Evolutionary conservation across 306 rosid genomes (phyloP), one percentile per base, ranked within the genome.

Genomic region (Rosa persica): DNA sequence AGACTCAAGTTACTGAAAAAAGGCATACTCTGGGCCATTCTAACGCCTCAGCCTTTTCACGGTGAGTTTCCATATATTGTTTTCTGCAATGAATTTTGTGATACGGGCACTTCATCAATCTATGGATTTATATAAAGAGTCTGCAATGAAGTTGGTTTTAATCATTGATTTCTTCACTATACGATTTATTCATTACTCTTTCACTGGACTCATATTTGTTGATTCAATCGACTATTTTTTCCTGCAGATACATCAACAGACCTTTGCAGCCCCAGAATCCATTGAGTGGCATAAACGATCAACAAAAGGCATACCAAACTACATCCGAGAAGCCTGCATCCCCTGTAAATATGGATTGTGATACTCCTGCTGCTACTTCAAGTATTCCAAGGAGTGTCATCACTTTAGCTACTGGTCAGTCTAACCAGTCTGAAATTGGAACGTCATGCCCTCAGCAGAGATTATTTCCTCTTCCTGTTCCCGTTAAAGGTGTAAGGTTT

Each of bases 41-140:
- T 49, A 88, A 86, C 81, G 87, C 87, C 69, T 96, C 98, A 10
- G 99, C 99, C 81, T 96, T 96, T 85, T 84, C 93, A 61, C 80
- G 97, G 99, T 93, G 83, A 70, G 82, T 70, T 46, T 79, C 67
- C 27, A 7, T 9, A 54, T 76, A 75, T 46, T 57, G 66, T 64
- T 76, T 52, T 74, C 8, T 6, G 58, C 12, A 1, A 11, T 73
- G 23, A 48, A 22, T 36, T 79, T 48, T 62, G 77, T 64, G 72
- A 58, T 17, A 13, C 36, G 17, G 40, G 60, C 15, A 69, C 68
- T 5, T 64, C 27, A 19, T 8, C 25, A 62, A 13, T 34, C 22
- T 12, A 10, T 60, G 36, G 15, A 52, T 60, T 5, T 60, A 60
- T 23, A 1, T 58, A 58, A 8, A 60, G 67, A 27, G 67, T 4